Evolutionary conservation across 192 early-diverging fungal species (phyloP), one percentile per base, ranked within the genome.

Genomic region (Rhizophagus clarus): DNA sequence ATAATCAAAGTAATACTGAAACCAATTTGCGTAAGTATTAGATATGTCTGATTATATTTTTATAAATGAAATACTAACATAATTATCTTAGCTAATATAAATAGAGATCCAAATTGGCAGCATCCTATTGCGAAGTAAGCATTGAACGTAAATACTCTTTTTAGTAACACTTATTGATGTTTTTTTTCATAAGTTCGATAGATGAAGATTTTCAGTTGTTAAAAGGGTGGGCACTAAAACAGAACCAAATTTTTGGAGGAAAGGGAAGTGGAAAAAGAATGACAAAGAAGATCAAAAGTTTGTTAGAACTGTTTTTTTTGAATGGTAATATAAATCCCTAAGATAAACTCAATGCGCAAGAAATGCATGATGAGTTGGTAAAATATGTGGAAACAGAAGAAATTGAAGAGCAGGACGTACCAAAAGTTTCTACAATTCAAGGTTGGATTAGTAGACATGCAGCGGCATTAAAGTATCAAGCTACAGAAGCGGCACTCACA

Each of bases 191-290:
- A 66, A 31, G 29, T 12, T 51, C 2, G 49, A 66, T 66, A 15
- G 63, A 66, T 4, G 63, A 66, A 28, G 3, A 29, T 29, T 66
- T 66, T 66, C 24, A 66, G 29, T 29, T 66, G 28, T 9, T 28
- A 29, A 26, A 15, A 17, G 34, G 34, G 4, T 69, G 67, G 67
- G 34, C 34, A 8, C 28, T 69, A 22, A 29, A 20, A 42, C 2
- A 15, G 20, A 69, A 37, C 14, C 15, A 29, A 34, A 69, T 34
- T 22, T 69, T 69, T 34, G 34, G 67, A 37, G 8, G 17, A 34
- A 69, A 69, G 11, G 66, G 66, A 1, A 66, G 5, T 22, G 34
- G 67, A 34, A 69, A 69, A 31, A 69, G 17, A 69, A 69, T 69
- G 15, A 69, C 4, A n/a, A 34, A 12, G 4, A 37, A 69, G 20